Evolutionary conservation across 495 filamentous ascomycete species (phyloP).

Genomic region (Daldinia decipiens): DNA sequence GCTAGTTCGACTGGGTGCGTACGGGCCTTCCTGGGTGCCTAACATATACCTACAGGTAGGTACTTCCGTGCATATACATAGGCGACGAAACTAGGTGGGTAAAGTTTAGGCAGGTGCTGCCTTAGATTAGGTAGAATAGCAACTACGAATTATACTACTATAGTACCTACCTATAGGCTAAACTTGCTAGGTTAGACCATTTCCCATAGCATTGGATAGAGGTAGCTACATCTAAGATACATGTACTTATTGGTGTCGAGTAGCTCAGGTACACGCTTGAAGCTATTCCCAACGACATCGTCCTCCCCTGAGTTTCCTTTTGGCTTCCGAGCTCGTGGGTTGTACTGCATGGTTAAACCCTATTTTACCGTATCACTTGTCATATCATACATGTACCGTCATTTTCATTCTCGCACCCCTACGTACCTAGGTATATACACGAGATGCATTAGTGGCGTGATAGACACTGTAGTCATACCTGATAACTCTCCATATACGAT

Average conservation of each 20-base stretch:
- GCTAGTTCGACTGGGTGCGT: conserved; percentile 2
- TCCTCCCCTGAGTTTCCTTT: not conserved
- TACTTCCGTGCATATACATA: conserved; percentile 1
- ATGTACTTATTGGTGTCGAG: not conserved
- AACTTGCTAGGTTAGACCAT: not conserved
- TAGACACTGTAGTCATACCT: conserved; percentile 33
- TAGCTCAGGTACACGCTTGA: conserved; percentile 8
- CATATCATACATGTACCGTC: conserved; percentile 38
- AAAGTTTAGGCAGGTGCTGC: conserved; percentile 1
- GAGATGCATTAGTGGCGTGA: conserved; percentile 40
- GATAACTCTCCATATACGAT: conserved; percentile 30
- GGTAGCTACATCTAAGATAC: no score
- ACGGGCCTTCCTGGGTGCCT: not conserved
- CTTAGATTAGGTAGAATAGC: not conserved
- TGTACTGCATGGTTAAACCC: conserved; percentile 12
- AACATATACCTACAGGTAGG: not conserved
- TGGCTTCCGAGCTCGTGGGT: conserved; percentile 13
- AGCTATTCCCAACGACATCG: conserved; percentile 36
- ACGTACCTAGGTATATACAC: conserved; percentile 12
- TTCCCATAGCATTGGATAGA: not conserved
- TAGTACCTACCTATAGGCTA: not conserved
- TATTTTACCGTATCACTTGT: conserved; percentile 5
- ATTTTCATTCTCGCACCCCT: conserved; percentile 28
- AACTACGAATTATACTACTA: no score
- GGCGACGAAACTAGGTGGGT: not conserved